Evolutionary conservation across 441 rosid species (phyloP).

Genomic region (Melastoma candidum): DNA sequence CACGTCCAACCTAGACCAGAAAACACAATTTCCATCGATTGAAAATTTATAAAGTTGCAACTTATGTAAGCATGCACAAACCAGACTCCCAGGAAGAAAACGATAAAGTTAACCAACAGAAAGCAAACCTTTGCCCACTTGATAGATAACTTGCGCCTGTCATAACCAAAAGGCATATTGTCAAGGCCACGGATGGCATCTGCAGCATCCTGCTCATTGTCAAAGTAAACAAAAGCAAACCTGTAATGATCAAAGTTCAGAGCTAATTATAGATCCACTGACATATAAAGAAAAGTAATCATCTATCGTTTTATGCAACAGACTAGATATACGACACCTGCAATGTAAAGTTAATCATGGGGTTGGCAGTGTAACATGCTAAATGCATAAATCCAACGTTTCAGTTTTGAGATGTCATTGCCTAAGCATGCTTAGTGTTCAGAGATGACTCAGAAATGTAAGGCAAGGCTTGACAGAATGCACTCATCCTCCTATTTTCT

Average conservation of each 20-base stretch:
- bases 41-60: background rate
- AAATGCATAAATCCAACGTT: constrained; percentile 47
- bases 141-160: constrained; percentile 54
- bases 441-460: constrained; percentile 62
- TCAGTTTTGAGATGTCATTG: constrained; percentile 57
- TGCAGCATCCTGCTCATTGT: constrained; percentile 77
- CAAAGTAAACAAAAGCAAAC: constrained; percentile 89
- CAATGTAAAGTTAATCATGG: constrained; percentile 68
- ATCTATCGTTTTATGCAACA: constrained; percentile 23
- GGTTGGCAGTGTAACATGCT: constrained; percentile 24
- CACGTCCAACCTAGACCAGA: constrained; percentile 60
- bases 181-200: constrained; percentile 73
- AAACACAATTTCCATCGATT: background rate
- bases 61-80: background rate
- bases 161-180: constrained; percentile 60
- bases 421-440: constrained; percentile 60
- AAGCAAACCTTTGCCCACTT: constrained; percentile 73
- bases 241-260: constrained; percentile 35
- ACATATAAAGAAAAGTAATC: constrained; percentile 22
- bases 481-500: constrained; percentile 49
- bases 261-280: constrained; percentile 12
- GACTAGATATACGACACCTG: constrained; percentile 66
- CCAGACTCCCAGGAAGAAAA: background rate
- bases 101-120: background rate
- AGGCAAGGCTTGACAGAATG: constrained; percentile 53